Conservation (phyloP, 2,329 filamentous ascomycete genomes). For the Pseudovirgaria hyperparasitica region DNA sequence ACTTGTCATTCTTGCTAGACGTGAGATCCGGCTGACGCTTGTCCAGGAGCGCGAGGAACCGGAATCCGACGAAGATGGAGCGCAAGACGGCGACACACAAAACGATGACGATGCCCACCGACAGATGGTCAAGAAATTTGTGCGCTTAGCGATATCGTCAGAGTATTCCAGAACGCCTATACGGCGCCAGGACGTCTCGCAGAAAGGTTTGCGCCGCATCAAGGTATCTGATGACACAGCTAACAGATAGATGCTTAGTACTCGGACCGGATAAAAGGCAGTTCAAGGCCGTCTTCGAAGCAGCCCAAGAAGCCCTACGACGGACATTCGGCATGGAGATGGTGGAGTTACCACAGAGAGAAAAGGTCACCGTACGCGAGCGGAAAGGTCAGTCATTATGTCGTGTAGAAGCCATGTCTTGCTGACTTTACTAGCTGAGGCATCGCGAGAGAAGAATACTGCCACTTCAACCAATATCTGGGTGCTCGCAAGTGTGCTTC, state of each 20-base stretch:
- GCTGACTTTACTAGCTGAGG: constrained; percentile 32
- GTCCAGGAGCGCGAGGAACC: too few species aligned
- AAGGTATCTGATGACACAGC: background rate
- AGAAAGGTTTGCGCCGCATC: constrained; percentile 28
- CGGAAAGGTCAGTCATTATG: constrained; percentile 48
- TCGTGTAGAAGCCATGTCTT: too few species aligned
- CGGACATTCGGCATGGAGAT: constrained; percentile 85
- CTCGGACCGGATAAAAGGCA: constrained; percentile 54
- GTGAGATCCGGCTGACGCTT: too few species aligned
- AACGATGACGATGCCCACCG: too few species aligned
- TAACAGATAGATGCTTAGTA: constrained; percentile 37
- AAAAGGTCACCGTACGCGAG: constrained; percentile 71
- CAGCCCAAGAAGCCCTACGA: constrained; percentile 60
- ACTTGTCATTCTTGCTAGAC: too few species aligned
- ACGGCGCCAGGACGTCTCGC: constrained; percentile 43
- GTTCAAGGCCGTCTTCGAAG: constrained; percentile 66
- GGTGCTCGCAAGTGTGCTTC: constrained; percentile 63
- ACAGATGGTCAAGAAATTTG: constrained; percentile 46
- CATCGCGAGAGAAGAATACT: constrained; percentile 38
- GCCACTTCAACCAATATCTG: constrained; percentile 53
- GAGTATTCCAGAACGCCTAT: constrained; percentile 48
- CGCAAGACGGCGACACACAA: too few species aligned
- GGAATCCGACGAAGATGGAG: too few species aligned
- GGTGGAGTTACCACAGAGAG: constrained; percentile 65
- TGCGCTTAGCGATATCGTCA: constrained; percentile 47